phyloP scores from a whole-genome alignment of 768 basidiomycete species.

The Mycena rebaudengoi region DNA sequence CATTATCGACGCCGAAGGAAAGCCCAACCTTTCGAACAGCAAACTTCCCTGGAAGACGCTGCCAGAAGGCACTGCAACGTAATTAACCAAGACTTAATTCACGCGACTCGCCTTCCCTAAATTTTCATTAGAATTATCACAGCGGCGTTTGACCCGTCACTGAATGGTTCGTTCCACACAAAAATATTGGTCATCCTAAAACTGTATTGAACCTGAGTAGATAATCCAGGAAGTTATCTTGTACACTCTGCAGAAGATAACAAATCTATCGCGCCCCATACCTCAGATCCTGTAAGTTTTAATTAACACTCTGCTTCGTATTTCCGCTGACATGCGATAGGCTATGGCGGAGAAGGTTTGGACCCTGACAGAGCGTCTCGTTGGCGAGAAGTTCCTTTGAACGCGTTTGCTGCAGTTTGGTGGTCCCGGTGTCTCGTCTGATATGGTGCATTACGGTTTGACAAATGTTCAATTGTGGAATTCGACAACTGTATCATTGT shows the following conservation, averaged over 20 bases:
- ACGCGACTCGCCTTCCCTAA: background rate
- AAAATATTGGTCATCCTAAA: background rate
- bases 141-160: conserved; percentile 23
- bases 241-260: background rate
- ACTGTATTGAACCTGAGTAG: background rate
- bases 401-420: too few relatives aligned
- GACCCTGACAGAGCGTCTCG: conserved; percentile 17
- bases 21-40: background rate
- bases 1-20: conserved; percentile 16
- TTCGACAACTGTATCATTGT: too few relatives aligned
- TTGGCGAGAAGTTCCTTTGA: conserved; percentile 19
- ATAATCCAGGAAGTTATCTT: conserved; percentile 17
- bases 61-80: conserved; percentile 21
- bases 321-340: background rate
- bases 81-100: background rate
- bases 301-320: background rate
- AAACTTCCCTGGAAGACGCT: conserved; percentile 18
- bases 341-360: conserved; percentile 19
- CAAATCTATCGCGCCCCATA: conserved; percentile 8
- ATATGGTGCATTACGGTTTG: too few relatives aligned
- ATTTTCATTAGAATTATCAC: background rate
- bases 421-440: too few relatives aligned
- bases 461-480: too few relatives aligned
- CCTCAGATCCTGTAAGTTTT: conserved; percentile 4
- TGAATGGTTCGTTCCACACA: background rate